Evolutionary conservation across 2,329 filamentous ascomycete species (phyloP).

Genomic region (Trichoderma simmonsii): DNA sequence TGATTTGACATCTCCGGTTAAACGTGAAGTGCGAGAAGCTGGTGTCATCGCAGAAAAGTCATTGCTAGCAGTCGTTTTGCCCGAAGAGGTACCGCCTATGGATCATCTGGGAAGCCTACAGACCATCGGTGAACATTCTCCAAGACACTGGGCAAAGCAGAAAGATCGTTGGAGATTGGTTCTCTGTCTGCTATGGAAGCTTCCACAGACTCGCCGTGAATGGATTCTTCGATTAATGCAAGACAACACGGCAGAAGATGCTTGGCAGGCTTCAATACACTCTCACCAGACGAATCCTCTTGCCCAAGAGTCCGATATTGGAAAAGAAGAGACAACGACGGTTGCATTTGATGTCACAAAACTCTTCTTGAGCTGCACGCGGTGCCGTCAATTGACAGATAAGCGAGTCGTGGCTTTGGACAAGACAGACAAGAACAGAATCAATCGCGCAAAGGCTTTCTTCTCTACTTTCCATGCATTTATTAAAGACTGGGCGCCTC

Average conservation of each 20-base stretch:
- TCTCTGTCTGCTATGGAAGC: conserved; percentile 31
- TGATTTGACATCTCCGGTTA: conserved; percentile 28
- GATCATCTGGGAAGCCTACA: conserved; percentile 24
- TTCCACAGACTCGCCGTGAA: conserved; percentile 30
- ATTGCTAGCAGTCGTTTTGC: not conserved
- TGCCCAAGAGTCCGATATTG: not conserved
- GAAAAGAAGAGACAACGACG: conserved; percentile 16
- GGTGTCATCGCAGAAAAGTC: not conserved
- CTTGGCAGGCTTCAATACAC: conserved; percentile 21
- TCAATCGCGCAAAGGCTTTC: conserved; percentile 17
- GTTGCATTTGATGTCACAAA: conserved; percentile 32
- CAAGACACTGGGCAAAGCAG: conserved; percentile 27
- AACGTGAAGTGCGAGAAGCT: conserved; percentile 15
- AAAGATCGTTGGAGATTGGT: conserved; percentile 32
- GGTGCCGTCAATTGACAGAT: conserved; percentile 26
- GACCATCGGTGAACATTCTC: conserved; percentile 22
- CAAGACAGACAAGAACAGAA: conserved; percentile 22
- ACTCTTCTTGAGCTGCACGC: conserved; percentile 32
- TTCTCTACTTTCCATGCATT: conserved; percentile 30
- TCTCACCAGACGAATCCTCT: not conserved
- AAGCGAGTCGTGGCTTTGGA: conserved; percentile 22
- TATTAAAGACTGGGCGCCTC: conserved; percentile 25
- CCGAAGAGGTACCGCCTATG: conserved; percentile 21
- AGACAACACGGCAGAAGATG: conserved; percentile 19
- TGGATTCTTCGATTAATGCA: conserved; percentile 27